Base-by-base conservation (phyloP, 2,329 filamentous ascomycete species). In the Byssochlamys sp. region DNA sequence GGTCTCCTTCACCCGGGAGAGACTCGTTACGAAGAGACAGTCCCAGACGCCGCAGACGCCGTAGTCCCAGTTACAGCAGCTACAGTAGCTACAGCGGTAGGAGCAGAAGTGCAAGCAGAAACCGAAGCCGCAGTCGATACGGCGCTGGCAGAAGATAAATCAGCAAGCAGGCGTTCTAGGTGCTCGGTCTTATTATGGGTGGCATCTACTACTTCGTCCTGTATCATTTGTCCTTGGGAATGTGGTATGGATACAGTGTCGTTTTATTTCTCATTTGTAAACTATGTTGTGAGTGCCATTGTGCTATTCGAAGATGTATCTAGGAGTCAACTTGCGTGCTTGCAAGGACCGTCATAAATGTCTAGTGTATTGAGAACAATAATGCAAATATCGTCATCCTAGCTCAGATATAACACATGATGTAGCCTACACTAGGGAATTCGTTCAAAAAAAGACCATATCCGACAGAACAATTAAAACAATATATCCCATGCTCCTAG, bases 21-120 rank as follows among this genome's bases (percentile, higher is more conserved):
- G 69, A 67, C 29, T 69, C 69, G 39, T 60, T 63, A 55, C 69
- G 69, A 24, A 61, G 65, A 45, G 70, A 72, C 25, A 74, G 71
- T 54, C 69, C 73, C 11, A 69, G 70, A 19, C 69, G 71, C 52
- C 66, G 71, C 55, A 75, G 81, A 60, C 76, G 82, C 60, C 77
- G 84, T 61, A 84, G 82, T 63, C 81, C 81, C 3, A 86, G 83
- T 64, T 85, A 85, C 64, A 82, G 79, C 64, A 84, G 82, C 61
- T 84, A 84, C 63, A 82, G 79, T 65, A 82, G 80, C 64, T 77
- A 79, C 65, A 78, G 78, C 61, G 80, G 77, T 62, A 71, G 60
- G 59, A 76, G 67, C 66, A 73, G 66, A 78, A 80, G 71, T 74
- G 75, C 63, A 24, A 69, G 68, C n/a, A 55, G 73, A 81, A 85